Evolutionary conservation across 495 filamentous ascomycete genomes (phyloP), one percentile per base, ranked within the genome.

Genomic region (Aspergillus ostianus): DNA sequence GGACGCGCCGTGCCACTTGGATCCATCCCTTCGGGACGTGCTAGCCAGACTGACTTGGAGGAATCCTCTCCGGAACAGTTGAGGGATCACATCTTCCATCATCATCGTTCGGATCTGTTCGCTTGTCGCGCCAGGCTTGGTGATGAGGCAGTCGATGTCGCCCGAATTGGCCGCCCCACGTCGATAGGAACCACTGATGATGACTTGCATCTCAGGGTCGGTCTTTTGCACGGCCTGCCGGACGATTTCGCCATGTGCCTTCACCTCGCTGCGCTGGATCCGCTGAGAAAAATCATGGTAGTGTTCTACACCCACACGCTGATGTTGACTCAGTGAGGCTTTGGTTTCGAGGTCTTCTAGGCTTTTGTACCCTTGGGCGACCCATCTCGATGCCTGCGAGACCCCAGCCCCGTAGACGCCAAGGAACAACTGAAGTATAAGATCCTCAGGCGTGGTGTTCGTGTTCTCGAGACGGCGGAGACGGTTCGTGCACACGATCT

Each of bases 1-100:
- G 13, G 88, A 95, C 47, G 91, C 93, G 3, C 94, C 94, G 59
- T 96, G 91, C 92, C 91, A 97, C 77, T 96, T 90, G 46, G 85
- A 88, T 2, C 80, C 85, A 51, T 79, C 63, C 60, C 70, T 66
- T 53, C 65, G 66, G 45, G 70, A 71, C 44, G 75, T 65, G 3
- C 69, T 75, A 9, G 84, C 82, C 10, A 89, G 77, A 10, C 73
- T 69, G 44, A 68, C 75, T 56, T 83, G 78, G 26, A 90, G 75
- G 66, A 95, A 96, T 0, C 79, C 82, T 44, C 77, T 70, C 3
- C 68, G 58, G 21, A 83, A 84, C 12, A 98, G 81, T 8, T 69
- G 63, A 0, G 81, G 83, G 2, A 96, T 78, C 2, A 98, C 81
- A 5, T 67, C 71, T 26, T 86, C 79, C 13, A 87, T 72, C 67